Percentiles rank a stretch among this genome's conserved stretches.
These are phyloP conservation scores for Prinsepia uniflora DNA, from an alignment of 306 rosid species.

Conservation along the genomic window DNA sequence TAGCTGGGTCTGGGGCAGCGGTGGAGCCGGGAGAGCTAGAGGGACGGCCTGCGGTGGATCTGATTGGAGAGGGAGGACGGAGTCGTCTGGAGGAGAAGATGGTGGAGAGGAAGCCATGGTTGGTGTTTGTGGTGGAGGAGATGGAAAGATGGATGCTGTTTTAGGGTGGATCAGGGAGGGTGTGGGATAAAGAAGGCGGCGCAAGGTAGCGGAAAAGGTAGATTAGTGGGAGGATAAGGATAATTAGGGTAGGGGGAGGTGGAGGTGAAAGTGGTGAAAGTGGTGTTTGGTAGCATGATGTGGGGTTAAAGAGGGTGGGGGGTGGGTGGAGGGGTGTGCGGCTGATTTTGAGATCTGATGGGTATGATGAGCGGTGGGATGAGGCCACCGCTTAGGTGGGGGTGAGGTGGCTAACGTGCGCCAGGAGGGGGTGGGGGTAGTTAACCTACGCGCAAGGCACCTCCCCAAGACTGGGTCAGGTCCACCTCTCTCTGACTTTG, in stretches of 20 bases:
- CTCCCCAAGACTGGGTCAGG: constrained; percentile 11
- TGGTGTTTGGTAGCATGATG: constrained; percentile 43
- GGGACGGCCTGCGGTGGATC: constrained; percentile 41
- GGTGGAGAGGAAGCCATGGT: constrained; percentile 21
- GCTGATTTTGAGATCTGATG: constrained; percentile 65
- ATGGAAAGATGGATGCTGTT: background rate
- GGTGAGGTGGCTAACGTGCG: constrained; percentile 46
- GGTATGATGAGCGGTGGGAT: constrained; percentile 53
- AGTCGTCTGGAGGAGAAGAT: constrained; percentile 29
- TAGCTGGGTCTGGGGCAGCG: constrained; percentile 11
- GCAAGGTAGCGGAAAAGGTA: background rate
- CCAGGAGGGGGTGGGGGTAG: constrained; percentile 24
- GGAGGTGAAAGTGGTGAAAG: constrained; percentile 16
- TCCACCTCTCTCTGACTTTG: constrained; percentile 33
- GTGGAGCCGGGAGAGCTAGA: constrained; percentile 37
- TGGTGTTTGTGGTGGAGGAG: background rate
- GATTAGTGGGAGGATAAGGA: background rate
- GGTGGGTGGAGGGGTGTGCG: constrained; percentile 54
- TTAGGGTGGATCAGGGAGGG: background rate
- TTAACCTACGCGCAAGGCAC: constrained; percentile 24
- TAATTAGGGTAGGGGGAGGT: constrained; percentile 1
- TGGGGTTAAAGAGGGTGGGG: constrained; percentile 28
- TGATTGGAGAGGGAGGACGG: constrained; percentile 35
- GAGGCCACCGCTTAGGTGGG: constrained; percentile 86
- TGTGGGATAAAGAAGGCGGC: constrained; percentile 22